phyloP scores from a whole-genome alignment of 331 rosid genomes.

The Malus hybrid region DNA sequence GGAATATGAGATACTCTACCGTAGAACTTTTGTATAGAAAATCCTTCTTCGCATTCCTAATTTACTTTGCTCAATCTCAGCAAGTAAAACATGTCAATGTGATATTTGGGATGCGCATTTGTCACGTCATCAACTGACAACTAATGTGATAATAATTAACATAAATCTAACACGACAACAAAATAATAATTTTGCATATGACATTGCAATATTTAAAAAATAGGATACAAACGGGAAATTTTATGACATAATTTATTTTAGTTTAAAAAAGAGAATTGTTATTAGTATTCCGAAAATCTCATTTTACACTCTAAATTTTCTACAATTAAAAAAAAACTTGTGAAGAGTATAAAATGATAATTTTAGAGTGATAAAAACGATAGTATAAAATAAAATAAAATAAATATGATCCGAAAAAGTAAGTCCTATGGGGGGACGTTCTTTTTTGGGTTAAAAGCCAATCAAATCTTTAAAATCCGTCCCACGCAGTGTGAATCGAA shows the following conservation, averaged over 20 bases:
- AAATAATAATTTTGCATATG: too few species aligned
- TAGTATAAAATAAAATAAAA: neutral
- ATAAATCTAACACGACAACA: too few species aligned
- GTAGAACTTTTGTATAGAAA: too few species aligned
- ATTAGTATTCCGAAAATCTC: too few species aligned
- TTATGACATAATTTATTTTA: too few species aligned
- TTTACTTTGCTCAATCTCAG: neutral
- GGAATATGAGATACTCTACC: too few species aligned
- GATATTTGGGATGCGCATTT: too few species aligned
- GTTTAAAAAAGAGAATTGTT: neutral
- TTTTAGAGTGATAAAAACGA: accelerated
- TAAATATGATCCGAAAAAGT: neutral
- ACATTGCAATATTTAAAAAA: too few species aligned
- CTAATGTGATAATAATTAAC: neutral
- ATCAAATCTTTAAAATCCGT: neutral
- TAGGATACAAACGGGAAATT: too few species aligned
- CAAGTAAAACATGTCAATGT: neutral
- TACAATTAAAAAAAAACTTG: too few species aligned
- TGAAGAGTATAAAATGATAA: accelerated
- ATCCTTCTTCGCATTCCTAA: neutral
- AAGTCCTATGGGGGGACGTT: neutral
- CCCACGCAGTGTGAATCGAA: neutral
- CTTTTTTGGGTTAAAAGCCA: neutral
- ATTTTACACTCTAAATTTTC: too few species aligned
- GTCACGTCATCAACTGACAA: neutral